Base-by-base conservation (phyloP, 306 rosid genomes). In the Cercis canadensis region DNA sequence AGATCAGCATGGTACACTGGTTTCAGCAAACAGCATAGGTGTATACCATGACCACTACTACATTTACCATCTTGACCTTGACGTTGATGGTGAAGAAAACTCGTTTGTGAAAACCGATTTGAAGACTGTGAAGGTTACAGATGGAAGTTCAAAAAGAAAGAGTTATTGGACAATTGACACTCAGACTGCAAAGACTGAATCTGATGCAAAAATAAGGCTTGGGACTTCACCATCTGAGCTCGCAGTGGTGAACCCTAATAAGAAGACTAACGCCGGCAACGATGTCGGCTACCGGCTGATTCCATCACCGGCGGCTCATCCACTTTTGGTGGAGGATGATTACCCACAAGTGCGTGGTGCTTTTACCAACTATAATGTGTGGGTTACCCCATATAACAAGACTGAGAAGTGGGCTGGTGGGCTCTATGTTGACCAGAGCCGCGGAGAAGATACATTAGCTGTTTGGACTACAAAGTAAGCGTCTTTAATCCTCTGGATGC, bases 381-480 rank as follows among this genome's bases (percentile, higher is more conserved):
- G 93, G 91, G 81, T 87, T 8, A 84, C 93, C 0, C 82, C 91
- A 0, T 87, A 90, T 44, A 82, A 87, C 16, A 73, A 73, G 78
- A 70, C 83, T 13, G 84, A 84, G 41, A 85, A 87, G 51, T 90
- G 96, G 89, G 91, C 86, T 2, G 86, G 84, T 34, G 93, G 89
- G 17, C 7, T 52, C 0, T 74, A 37, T 45, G 84, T 73, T 67
- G 89, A 84, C 76, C 80, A 82, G 12, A 84, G 87, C 65, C 83
- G 24, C 40, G 96, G 92, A 44, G 87, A 78, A 0, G 85, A 89
- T 55, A 84, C 83, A 0, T 61, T 89, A n/a, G 87, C 82, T 18
- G 56, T 72, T 62, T 89, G 96, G 87, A 82, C 84, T 33, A 57
- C 69, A 37, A 33, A 69, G 84, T 80, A 69, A 74, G 74, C 7